These are phyloP conservation scores for Magnusiomyces ingens DNA, from an alignment of 1,139 yeast species.

Conservation along the genomic window DNA sequence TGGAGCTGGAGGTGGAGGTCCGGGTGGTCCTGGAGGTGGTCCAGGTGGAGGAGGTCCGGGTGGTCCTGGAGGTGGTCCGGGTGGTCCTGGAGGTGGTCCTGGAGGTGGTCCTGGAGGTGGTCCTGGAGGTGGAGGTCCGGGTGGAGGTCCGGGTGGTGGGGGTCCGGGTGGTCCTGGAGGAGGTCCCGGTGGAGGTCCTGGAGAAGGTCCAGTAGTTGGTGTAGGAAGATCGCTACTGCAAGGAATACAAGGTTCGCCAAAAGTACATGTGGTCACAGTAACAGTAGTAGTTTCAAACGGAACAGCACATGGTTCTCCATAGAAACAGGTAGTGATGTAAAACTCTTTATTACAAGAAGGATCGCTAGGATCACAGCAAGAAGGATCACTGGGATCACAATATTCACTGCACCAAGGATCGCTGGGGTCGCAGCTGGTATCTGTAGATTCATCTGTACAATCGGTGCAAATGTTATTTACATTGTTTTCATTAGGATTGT, in stretches of 20 bases:
- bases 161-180: background rate
- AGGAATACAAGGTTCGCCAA: background rate
- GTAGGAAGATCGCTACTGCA: background rate
- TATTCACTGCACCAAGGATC: too few species aligned
- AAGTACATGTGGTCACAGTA: constrained; percentile 1
- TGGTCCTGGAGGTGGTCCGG: background rate
- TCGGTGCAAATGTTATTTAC: background rate
- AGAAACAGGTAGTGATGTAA: background rate
- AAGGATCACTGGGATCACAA: too few species aligned
- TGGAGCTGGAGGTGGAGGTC: background rate
- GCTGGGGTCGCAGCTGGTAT: too few species aligned
- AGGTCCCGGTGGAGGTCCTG: background rate
- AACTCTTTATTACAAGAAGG: background rate
- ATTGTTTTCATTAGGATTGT: background rate
- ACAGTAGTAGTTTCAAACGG: constrained; percentile 7
- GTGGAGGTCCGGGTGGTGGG: background rate
- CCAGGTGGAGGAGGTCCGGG: background rate
- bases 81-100: background rate
- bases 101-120: background rate
- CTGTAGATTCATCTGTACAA: background rate
- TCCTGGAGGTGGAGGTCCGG: background rate
- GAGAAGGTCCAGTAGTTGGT: background rate
- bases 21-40: background rate
- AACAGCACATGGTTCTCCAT: constrained; percentile 5
- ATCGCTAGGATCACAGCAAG: too few species aligned